These are phyloP conservation scores for Picea engelmannii DNA, from an alignment of 83 land plant genomes.

Conservation along the genomic window DNA sequence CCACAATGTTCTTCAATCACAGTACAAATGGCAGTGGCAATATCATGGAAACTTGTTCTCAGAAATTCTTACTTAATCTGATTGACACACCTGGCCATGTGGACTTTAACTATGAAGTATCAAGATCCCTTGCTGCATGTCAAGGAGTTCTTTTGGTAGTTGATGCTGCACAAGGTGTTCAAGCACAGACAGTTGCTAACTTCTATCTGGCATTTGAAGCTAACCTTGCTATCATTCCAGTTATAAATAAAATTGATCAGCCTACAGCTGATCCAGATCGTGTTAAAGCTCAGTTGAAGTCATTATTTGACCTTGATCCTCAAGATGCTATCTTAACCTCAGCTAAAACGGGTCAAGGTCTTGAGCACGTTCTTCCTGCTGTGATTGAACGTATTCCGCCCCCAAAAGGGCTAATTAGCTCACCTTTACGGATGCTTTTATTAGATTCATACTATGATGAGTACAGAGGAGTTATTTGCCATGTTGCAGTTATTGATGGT, in stretches of 20 bases:
- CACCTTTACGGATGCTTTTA: slow-evolving; percentile 89
- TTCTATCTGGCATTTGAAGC: slow-evolving; percentile 98
- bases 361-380: slow-evolving; percentile 89
- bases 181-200: slow-evolving; percentile 99
- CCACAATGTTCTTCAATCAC: slow-evolving; percentile 88
- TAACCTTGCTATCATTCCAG: slow-evolving; percentile 84
- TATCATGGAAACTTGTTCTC: slow-evolving; percentile 15
- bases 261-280: slow-evolving; percentile 97
- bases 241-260: slow-evolving; percentile 98
- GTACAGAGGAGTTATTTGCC: slow-evolving; percentile 99
- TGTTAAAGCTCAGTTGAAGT: slow-evolving; percentile 87
- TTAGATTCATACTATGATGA: slow-evolving; percentile 99
- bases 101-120: slow-evolving; percentile 99
- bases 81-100: slow-evolving; percentile 99
- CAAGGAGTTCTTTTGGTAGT: slow-evolving; percentile 97
- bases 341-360: slow-evolving; percentile 96
- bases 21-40: slow-evolving; percentile 15
- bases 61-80: slow-evolving; percentile 63
- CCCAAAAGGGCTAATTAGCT: slow-evolving; percentile 64
- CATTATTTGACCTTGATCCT: slow-evolving; percentile 93
- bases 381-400: slow-evolving; percentile 84
- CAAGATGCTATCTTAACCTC: slow-evolving; percentile 82
- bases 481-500: slow-evolving; percentile 98
- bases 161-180: slow-evolving; percentile 99
- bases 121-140: slow-evolving; percentile 97